Conservation (phyloP, 768 basidiomycete genomes). For the Podaxis sp. region DNA sequence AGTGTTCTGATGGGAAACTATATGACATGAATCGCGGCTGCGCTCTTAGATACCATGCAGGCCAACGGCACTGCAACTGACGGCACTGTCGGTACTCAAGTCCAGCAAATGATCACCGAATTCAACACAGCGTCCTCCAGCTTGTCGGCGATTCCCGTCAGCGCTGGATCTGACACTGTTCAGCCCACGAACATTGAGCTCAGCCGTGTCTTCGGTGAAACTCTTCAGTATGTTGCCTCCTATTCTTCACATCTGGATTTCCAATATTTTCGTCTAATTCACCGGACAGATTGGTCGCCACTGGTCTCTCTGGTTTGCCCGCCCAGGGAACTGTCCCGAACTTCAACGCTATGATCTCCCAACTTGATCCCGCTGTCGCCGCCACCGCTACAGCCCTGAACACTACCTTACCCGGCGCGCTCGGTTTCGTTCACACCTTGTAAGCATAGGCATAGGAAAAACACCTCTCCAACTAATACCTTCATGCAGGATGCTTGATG, state of each 20-base stretch:
- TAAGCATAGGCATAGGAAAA: constrained; percentile 16
- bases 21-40: not conserved
- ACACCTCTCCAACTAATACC: not conserved
- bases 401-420: constrained; percentile 28
- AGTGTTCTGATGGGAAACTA: not conserved
- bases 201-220: constrained; percentile 30
- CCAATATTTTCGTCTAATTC: not conserved
- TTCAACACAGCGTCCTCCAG: constrained; percentile 25
- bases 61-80: constrained; percentile 30
- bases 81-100: constrained; percentile 28
- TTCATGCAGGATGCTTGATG: constrained; percentile 33
- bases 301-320: constrained; percentile 30
- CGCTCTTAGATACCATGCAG: constrained; percentile 26
- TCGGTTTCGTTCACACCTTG: constrained; percentile 31
- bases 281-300: constrained; percentile 25
- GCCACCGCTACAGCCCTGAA: constrained; percentile 26
- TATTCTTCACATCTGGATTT: not conserved
- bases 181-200: constrained; percentile 36
- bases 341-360: constrained; percentile 24
- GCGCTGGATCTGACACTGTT: constrained; percentile 31
- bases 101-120: constrained; percentile 25
- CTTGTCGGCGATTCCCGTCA: constrained; percentile 27
- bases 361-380: constrained; percentile 32
- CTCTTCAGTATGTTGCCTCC: constrained; percentile 26
- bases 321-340: constrained; percentile 25